Base-by-base conservation (phyloP, 1,284 basidiomycete genomes). In the Ceratobasidium sp. region DNA sequence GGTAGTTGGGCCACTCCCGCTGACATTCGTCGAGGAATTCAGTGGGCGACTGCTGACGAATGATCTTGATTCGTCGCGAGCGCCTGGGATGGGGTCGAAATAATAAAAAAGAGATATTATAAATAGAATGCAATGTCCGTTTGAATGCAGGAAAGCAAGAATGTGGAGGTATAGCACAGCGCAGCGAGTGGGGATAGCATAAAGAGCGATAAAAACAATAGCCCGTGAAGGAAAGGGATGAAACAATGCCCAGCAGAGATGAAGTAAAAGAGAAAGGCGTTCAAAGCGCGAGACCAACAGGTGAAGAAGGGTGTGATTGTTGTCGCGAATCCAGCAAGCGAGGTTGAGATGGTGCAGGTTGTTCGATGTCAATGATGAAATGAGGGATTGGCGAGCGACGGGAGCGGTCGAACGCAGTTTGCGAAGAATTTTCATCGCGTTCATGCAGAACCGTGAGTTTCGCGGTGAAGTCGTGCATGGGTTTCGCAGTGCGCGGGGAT, bases 391-490 rank as follows among this genome's bases (percentile, higher is more conserved):
- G 57, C 8, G 57, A 60, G 8, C 3, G 58, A 29, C 45, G 15
- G 29, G 29, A 2, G n/a, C 54, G 54, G 32, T 56, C 54, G 35
- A 22, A 25, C 10, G 40, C 32, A 10, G 58, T 53, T 53, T 53
- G 50, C 8, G 50, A 29, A 6, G 50, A 20, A 31, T 5, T 47
- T 64, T 64, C 58, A 25, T 64, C 47, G 8, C 34, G 58, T 64
- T 64, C 45, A 34, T 32, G 45, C 17, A 64, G 45, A n/a, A 38
- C 45, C 58, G 58, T 22, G 22, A 64, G 47, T 64, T 64, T 64
- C 7, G 43, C 58, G 29, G 27, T 13, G 34, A 64, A 38, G n/a
- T 56, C 54, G 17, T 38, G 54, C 6, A 40, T 12, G 47, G 45
- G 20, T 64, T 64, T 64, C 22, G n/a, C 58, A 25, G 42, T 49